Evolutionary conservation across 164 flowering plant genomes (phyloP), one percentile per base, ranked within the genome.

Genomic region (Euptelea pleiosperma): DNA sequence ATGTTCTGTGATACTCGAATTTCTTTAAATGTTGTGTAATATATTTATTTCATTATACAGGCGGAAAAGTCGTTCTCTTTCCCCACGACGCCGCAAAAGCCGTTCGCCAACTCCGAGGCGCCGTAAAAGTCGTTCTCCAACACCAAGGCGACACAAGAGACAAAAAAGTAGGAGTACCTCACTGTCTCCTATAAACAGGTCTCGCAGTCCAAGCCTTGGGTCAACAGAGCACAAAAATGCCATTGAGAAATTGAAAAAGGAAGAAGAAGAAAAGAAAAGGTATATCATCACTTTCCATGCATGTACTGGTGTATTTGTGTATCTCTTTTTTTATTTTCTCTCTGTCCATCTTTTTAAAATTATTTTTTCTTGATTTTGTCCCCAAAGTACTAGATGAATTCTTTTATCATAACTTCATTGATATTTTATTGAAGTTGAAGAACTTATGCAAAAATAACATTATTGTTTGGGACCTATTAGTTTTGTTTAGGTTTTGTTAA

Each of bases 191-290:
- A 11, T 65, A n/a, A 75, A 34, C 15, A 82, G 71, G 70, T 82
- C 95, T 58, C 79, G 72, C 6, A 85, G 80, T 68, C 79, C 87
- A 36, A 82, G 87, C 64, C 74, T 75, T 72, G 82, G 76, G 14
- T 73, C 82, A 8, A 19, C 64, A 36, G 91, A 84, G 61, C 79
- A 60, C 49, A 89, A 75, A 73, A 79, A 48, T 70, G 80, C 82
- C 10, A 51, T 57, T 63, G 87, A 82, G 58, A 84, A 80, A 68
- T 51, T 76, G 69, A 81, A 65, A 78, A 83, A 70, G 45, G 96
- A 89, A 69, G 96, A 86, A 68, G 89, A 86, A 65, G 96, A 84
- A 68, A 87, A 75, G 82, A 92, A 87, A 77, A 87, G 98, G 98
- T 92, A 76, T 70, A 51, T 28, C 48, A 26, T 2, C 19, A 10